Percentiles rank a stretch among this genome's conserved stretches.
These are phyloP conservation scores for Amanita pallidorosea DNA, from an alignment of 768 basidiomycete species.

Conservation along the genomic window DNA sequence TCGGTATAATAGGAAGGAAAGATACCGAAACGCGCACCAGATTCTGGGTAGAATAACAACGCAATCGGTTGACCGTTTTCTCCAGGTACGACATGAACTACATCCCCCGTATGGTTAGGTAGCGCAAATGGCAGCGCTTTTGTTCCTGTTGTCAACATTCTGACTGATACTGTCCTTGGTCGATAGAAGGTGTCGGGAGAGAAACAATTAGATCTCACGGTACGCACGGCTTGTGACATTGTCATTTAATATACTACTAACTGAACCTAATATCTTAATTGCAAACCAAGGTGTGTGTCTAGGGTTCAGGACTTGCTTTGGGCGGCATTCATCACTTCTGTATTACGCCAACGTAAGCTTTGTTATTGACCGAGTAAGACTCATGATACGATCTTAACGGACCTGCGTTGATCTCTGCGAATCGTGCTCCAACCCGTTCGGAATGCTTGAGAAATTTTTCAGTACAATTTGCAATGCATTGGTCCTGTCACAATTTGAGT, in stretches of 20 bases:
- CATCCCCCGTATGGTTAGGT: slow-evolving; percentile 49
- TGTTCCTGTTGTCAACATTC: slow-evolving; percentile 32
- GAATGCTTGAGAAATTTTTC: slow-evolving; percentile 98
- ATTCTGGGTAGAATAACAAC: slow-evolving; percentile 72
- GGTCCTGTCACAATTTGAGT: slow-evolving; percentile 41
- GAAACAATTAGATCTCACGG: background rate
- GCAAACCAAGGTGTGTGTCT: background rate
- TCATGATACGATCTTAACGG: slow-evolving; percentile 16
- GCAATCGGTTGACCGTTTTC: slow-evolving; percentile 48
- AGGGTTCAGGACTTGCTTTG: slow-evolving; percentile 22
- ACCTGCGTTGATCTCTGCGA: slow-evolving; percentile 91
- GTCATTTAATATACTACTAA: background rate
- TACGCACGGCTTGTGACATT: background rate
- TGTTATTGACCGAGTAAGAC: background rate
- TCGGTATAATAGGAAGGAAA: background rate
- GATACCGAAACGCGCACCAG: slow-evolving; percentile 27
- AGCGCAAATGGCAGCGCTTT: slow-evolving; percentile 58
- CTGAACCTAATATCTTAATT: background rate
- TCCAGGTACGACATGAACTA: slow-evolving; percentile 50
- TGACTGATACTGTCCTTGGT: background rate
- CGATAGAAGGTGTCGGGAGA: background rate
- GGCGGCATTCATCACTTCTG: slow-evolving; percentile 31
- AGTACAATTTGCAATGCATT: slow-evolving; percentile 86
- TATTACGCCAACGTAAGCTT: background rate
- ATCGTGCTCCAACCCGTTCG: slow-evolving; percentile 84